Conservation (phyloP, 2,329 filamentous ascomycete species). For the Colletotrichum kahawae region DNA sequence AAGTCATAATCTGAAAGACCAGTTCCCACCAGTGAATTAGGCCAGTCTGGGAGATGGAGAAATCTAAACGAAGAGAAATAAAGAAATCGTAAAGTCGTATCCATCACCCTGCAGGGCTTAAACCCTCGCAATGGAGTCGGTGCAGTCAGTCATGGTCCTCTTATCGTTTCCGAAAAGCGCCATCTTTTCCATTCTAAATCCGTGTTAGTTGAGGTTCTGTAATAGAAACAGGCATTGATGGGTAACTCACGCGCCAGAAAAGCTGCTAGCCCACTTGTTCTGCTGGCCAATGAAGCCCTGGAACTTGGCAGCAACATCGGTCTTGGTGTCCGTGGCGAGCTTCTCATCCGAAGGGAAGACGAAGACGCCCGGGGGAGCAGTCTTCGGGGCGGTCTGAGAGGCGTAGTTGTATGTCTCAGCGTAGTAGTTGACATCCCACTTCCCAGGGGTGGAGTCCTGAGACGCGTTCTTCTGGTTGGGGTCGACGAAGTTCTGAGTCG, state of each 20-base stretch:
- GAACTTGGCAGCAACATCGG: constrained; percentile 34
- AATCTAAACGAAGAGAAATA: background rate
- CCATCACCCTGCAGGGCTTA: background rate
- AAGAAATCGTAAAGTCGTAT: background rate
- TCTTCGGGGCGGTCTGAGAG: constrained; percentile 27
- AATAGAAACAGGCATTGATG: constrained; percentile 51
- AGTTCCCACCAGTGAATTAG: too few species aligned
- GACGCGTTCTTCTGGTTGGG: constrained; percentile 43
- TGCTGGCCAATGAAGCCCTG: constrained; percentile 45
- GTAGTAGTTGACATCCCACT: constrained; percentile 60
- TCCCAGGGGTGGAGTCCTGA: constrained; percentile 56
- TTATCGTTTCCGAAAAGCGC: constrained; percentile 62
- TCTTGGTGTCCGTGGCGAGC: constrained; percentile 36
- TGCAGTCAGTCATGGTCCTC: constrained; percentile 59
- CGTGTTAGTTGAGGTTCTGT: constrained; percentile 38
- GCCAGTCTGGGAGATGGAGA: background rate
- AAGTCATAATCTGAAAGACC: background rate
- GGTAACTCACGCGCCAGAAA: constrained; percentile 22
- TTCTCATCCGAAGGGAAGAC: constrained; percentile 46
- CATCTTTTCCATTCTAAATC: constrained; percentile 36
- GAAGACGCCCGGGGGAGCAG: constrained; percentile 39
- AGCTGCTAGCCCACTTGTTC: constrained; percentile 25
- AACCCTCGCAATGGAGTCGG: constrained; percentile 21
- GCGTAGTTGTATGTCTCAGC: constrained; percentile 38
- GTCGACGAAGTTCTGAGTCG: constrained; percentile 52